A percentile compares a stretch with the other conserved stretches of the same genome.
Evolutionary conservation across 345 rosid genomes (phyloP).

Genomic region (Raphanus raphanistrum): DNA sequence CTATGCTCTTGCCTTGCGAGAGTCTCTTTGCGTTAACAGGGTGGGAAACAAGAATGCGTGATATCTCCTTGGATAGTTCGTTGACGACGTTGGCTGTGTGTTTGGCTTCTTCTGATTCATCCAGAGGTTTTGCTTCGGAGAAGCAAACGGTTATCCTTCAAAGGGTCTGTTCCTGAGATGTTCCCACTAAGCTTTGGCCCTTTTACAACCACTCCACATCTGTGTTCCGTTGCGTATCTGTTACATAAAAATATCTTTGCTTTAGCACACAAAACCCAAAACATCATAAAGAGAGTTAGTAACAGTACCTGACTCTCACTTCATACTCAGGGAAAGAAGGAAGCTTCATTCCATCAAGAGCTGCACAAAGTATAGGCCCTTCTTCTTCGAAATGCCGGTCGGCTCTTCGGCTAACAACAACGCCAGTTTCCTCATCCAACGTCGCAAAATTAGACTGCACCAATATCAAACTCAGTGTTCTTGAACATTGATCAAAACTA

Average conservation of each 20-base stretch:
- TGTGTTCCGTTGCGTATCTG: slow-evolving; percentile 96
- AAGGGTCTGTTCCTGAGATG: slow-evolving; percentile 94
- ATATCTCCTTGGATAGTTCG: slow-evolving; percentile 80
- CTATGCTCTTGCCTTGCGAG: slow-evolving; percentile 77
- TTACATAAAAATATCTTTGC: background rate
- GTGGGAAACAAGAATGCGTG: slow-evolving; percentile 66
- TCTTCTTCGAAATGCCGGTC: slow-evolving; percentile 97
- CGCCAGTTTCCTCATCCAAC: slow-evolving; percentile 81
- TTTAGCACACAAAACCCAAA: background rate
- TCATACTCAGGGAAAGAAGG: slow-evolving; percentile 87
- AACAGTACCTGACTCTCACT: slow-evolving; percentile 74
- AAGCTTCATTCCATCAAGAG: slow-evolving; percentile 87
- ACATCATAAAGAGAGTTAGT: background rate
- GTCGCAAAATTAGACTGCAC: slow-evolving; percentile 94
- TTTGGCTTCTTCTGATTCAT: slow-evolving; percentile 80
- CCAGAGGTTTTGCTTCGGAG: slow-evolving; percentile 73
- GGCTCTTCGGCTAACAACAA: slow-evolving; percentile 85
- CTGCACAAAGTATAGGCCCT: slow-evolving; percentile 93
- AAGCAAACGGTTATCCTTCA: slow-evolving; percentile 83
- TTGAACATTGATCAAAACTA: background rate
- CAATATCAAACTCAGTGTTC: background rate
- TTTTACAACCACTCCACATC: slow-evolving; percentile 96
- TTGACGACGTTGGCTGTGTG: slow-evolving; percentile 85
- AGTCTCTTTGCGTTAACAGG: slow-evolving; percentile 71
- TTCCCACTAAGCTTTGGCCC: slow-evolving; percentile 91